Percentiles rank a stretch among this genome's conserved stretches.
phyloP scores from a whole-genome alignment of 495 filamentous ascomycete genomes.

The Podospora didyma region DNA sequence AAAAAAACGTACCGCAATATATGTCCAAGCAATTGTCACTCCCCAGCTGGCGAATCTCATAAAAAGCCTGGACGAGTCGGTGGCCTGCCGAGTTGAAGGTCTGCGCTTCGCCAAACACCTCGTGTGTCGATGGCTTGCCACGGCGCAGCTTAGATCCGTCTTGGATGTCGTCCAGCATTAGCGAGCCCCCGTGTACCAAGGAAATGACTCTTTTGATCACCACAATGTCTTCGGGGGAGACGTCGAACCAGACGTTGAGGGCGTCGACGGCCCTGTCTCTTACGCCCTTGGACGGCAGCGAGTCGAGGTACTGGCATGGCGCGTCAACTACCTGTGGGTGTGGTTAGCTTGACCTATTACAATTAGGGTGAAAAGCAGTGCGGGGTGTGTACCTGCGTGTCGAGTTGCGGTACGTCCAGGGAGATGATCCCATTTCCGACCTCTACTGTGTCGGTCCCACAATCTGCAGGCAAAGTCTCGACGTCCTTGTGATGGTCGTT shows the following conservation, averaged over 20 bases:
- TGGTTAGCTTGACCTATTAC: neutral
- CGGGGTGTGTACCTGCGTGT: too few species aligned
- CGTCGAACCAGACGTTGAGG: conserved; percentile 11
- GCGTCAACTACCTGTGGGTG: conserved; percentile 3
- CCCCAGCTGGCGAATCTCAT: conserved; percentile 53
- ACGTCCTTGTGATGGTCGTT: neutral
- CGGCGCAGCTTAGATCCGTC: conserved; percentile 71
- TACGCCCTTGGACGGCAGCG: conserved; percentile 15
- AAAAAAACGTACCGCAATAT: neutral
- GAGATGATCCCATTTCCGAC: too few species aligned
- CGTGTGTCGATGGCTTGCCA: conserved; percentile 78
- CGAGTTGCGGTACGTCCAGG: neutral
- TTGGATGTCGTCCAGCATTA: conserved; percentile 69
- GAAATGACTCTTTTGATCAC: conserved; percentile 6
- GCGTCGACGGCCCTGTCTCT: conserved; percentile 10
- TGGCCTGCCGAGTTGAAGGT: conserved; percentile 90
- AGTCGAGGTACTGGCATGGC: conserved; percentile 12
- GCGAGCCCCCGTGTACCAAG: conserved; percentile 11
- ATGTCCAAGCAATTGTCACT: neutral
- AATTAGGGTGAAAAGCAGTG: neutral
- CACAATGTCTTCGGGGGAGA: neutral
- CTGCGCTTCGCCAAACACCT: conserved; percentile 79
- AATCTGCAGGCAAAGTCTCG: too few species aligned
- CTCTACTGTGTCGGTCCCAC: too few species aligned
- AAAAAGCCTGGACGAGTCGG: conserved; percentile 67